These are phyloP conservation scores for Chlorella sp. DNA, from an alignment of 139 green algal genomes.

Conservation along the genomic window DNA sequence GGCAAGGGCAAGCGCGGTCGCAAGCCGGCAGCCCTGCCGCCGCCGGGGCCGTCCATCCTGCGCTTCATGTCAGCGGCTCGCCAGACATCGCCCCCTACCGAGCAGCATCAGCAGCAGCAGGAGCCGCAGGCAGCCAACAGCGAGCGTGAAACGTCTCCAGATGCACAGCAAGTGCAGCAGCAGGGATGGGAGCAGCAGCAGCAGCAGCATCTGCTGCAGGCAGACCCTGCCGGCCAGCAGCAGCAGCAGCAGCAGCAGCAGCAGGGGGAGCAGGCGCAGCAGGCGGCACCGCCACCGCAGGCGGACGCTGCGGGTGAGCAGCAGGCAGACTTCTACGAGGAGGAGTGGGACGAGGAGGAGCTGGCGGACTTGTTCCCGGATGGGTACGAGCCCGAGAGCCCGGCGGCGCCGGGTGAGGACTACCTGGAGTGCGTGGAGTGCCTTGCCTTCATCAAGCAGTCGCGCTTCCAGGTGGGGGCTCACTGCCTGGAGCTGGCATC, in stretches of 20 bases:
- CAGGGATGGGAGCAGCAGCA: neutral
- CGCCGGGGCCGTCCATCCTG: slow-evolving; percentile 5
- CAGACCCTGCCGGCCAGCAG: neutral
- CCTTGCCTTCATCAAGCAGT: neutral
- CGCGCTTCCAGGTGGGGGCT: slow-evolving; percentile 1
- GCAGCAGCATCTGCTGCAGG: neutral
- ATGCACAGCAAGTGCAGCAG: neutral
- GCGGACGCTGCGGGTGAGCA: neutral
- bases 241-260: neutral
- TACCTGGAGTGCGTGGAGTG: slow-evolving; percentile 12
- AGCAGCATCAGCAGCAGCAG: neutral
- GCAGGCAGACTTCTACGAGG: neutral
- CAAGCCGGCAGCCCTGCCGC: neutral
- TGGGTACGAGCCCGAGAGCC: neutral
- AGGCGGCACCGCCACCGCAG: neutral
- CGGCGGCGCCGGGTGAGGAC: slow-evolving; percentile 7
- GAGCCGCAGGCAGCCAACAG: neutral
- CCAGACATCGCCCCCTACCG: neutral
- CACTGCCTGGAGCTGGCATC: no score
- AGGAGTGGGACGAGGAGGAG: neutral
- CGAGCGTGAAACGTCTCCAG: neutral
- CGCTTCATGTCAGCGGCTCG: slow-evolving; percentile 4
- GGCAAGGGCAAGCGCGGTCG: slow-evolving; percentile 6
- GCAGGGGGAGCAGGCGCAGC: neutral
- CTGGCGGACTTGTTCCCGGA: no score